These are phyloP conservation scores for Colletotrichum limetticola DNA, from an alignment of 2,329 filamentous ascomycete species.

Conservation along the genomic window DNA sequence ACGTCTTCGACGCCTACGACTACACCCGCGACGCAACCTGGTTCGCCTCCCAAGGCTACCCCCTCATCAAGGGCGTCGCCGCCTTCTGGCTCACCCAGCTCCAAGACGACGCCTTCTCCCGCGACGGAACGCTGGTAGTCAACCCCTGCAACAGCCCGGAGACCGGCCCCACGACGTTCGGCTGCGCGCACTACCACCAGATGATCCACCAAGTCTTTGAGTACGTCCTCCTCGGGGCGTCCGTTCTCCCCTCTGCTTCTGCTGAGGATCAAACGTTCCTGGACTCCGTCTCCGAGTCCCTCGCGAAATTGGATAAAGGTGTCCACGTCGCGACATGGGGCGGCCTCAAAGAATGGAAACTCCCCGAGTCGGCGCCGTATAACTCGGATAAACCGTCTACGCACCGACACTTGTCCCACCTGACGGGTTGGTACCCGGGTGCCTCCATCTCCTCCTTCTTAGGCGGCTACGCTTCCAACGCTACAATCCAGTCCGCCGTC, in stretches of 20 bases:
- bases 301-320: constrained; percentile 47
- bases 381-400: constrained; percentile 40
- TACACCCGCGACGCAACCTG: constrained; percentile 60
- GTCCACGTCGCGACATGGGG: constrained; percentile 44
- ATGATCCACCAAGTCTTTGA: constrained; percentile 57
- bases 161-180: constrained; percentile 64
- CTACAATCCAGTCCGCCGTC: constrained; percentile 55
- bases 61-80: constrained; percentile 62
- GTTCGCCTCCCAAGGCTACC: constrained; percentile 60
- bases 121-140: constrained; percentile 63
- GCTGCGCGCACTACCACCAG: constrained; percentile 65
- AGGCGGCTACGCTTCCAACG: constrained; percentile 52
- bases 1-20: constrained; percentile 67
- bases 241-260: constrained; percentile 36
- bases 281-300: constrained; percentile 49
- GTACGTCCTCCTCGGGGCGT: constrained; percentile 44
- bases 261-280: background rate
- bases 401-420: constrained; percentile 62
- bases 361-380: constrained; percentile 40
- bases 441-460: constrained; percentile 57
- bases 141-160: constrained; percentile 70
- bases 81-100: constrained; percentile 68
- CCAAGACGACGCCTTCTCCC: constrained; percentile 58
- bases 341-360: constrained; percentile 48
- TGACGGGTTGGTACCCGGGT: constrained; percentile 67